Base-by-base conservation (phyloP, 768 basidiomycete species). In the Solioccasus polychromus region DNA sequence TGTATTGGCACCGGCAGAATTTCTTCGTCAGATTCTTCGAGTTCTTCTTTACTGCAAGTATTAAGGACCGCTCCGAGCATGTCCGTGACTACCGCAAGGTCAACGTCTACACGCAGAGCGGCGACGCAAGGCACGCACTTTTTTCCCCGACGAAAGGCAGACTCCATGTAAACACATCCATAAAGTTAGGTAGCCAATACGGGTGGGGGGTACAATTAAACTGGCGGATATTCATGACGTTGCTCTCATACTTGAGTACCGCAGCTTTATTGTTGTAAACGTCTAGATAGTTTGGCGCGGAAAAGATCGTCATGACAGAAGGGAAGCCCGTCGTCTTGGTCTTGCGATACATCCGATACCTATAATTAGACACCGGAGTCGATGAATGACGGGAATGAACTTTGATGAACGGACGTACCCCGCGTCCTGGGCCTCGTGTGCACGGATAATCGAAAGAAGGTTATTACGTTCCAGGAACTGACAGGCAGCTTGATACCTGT, bases 131-230 rank as follows among this genome's bases (percentile, higher is more conserved):
- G 71, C 89, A 44, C 50, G 94, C 94, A 96, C 72, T 98, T 98
- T n/a, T n/a, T 53, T 91, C 84, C 41, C 93, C 94, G 5, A 98
- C 93, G 62, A 98, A 98, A 0, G 95, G 95, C 45, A 98, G 64
- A 75, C 88, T 91, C 95, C 94, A 98, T 10, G 93, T 95, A 62
- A 98, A 98, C 24, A 92, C 93, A 60, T 98, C 91, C 80, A 94
- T 94, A 58, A 96, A 96, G 70, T 96, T 96, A 0, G 94, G 94
- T 23, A 98, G 65, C 92, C 92, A 94, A 66, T 91, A 96, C 4
- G 90, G 90, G 59, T 93, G 90, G n/a, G 85, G 76, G 24, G 72
- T 80, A 40, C 75, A 78, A 61, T 85, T 85, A 57, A 88, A 93
- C 63, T 92, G 90, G 45, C 92, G 78, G 48, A 97, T 95, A 40